Evolutionary conservation across 306 rosid genomes (phyloP).

Genomic region (Cucumis cinereus): DNA sequence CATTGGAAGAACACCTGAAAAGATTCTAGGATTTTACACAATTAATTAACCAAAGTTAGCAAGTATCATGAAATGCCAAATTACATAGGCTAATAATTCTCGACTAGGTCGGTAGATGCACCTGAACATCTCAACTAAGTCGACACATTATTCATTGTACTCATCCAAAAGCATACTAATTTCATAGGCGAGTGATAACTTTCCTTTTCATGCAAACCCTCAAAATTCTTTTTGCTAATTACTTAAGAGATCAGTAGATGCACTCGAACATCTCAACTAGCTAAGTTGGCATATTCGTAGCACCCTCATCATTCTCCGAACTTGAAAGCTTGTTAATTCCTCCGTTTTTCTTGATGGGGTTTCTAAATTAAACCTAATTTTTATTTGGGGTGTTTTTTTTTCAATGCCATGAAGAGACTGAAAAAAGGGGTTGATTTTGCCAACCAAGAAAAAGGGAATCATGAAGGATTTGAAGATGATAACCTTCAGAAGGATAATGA

Average conservation of each 20-base stretch:
- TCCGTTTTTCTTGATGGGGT: background rate
- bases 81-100: background rate
- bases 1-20: slow-evolving; percentile 3
- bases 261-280: no score
- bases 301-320: no score
- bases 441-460: slow-evolving; percentile 35
- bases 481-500: slow-evolving; percentile 47
- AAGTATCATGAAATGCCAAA: background rate
- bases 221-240: background rate
- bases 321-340: background rate
- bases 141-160: no score
- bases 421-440: slow-evolving; percentile 41
- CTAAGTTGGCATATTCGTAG: no score
- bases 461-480: slow-evolving; percentile 28
- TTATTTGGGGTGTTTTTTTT: background rate
- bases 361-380: background rate
- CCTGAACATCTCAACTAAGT: no score
- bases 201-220: background rate
- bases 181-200: no score
- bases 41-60: background rate
- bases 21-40: background rate
- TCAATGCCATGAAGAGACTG: slow-evolving; percentile 45
- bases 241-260: no score
- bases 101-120: no score
- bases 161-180: no score